These are phyloP conservation scores for Syzygium aromaticum DNA, from an alignment of 345 rosid species.

Conservation along the genomic window DNA sequence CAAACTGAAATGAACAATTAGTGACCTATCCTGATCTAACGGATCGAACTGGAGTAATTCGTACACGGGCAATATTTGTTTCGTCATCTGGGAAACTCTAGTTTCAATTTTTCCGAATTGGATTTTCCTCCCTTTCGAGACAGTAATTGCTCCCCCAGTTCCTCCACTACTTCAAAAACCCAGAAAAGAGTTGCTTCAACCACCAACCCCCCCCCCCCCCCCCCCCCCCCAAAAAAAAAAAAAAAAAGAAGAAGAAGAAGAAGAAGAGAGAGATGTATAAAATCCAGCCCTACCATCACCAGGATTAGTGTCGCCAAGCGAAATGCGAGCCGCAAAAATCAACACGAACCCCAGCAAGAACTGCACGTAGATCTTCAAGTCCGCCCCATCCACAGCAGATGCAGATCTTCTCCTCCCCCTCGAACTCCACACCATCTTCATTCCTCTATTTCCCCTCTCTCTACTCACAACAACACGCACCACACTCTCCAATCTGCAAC, in stretches of 20 bases:
- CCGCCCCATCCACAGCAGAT: slow-evolving; percentile 28
- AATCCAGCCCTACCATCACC: slow-evolving; percentile 48
- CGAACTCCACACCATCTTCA: slow-evolving; percentile 14
- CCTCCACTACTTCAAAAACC: neutral
- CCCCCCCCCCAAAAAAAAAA: neutral
- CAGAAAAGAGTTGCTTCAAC: neutral
- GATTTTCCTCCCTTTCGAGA: neutral
- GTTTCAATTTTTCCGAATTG: too few relatives aligned
- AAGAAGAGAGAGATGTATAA: neutral
- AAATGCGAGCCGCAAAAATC: slow-evolving; percentile 43
- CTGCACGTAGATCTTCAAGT: slow-evolving; percentile 38
- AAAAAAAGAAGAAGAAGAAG: neutral
- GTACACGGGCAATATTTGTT: neutral
- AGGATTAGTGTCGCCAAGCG: slow-evolving; percentile 60
- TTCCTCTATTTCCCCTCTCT: neutral
- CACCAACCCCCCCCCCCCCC: neutral
- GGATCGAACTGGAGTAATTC: neutral
- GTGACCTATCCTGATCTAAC: neutral
- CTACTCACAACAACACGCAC: slow-evolving; percentile 1
- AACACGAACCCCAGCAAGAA: slow-evolving; percentile 38
- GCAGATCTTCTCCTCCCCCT: slow-evolving; percentile 24
- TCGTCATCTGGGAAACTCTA: too few relatives aligned
- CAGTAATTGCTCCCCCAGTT: neutral
- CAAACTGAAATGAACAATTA: neutral
- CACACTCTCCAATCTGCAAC: slow-evolving; percentile 2